Conservation (phyloP, 352 stramenopile species). For the Pythium grandisporangium region DNA sequence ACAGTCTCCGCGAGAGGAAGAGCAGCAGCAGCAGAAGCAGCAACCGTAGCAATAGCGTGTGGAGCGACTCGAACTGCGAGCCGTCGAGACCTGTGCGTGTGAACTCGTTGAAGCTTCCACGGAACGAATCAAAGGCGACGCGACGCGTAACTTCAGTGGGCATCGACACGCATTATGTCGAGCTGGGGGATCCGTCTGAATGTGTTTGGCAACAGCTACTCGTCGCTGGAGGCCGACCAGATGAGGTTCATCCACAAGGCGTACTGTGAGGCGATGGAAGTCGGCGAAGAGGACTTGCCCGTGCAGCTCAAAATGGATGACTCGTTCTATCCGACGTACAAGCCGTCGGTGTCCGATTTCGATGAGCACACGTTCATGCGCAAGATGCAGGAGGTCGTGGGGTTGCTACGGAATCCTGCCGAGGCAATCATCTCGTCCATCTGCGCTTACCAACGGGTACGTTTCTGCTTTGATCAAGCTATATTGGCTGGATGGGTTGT, state of each 20-base stretch:
- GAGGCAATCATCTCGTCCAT: slow-evolving; percentile 84
- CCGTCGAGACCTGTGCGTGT: too few species aligned
- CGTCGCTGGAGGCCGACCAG: slow-evolving; percentile 75
- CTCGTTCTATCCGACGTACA: slow-evolving; percentile 67
- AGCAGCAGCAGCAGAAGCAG: too few species aligned
- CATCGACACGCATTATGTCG: slow-evolving; percentile 43
- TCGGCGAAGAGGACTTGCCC: slow-evolving; percentile 73
- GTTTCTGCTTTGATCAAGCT: too few species aligned
- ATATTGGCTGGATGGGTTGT: too few species aligned
- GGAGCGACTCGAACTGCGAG: too few species aligned
- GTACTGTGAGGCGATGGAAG: slow-evolving; percentile 79
- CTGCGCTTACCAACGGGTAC: slow-evolving; percentile 66
- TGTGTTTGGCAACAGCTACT: slow-evolving; percentile 76
- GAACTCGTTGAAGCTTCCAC: too few species aligned
- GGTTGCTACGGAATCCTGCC: slow-evolving; percentile 64
- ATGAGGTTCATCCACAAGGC: slow-evolving; percentile 83
- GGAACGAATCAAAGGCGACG: too few species aligned
- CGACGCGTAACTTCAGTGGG: too few species aligned
- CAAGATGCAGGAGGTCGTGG: slow-evolving; percentile 83
- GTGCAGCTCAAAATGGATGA: slow-evolving; percentile 83
- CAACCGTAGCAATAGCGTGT: too few species aligned
- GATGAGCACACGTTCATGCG: slow-evolving; percentile 83
- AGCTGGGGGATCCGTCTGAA: slow-evolving; percentile 79
- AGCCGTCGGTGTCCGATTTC: slow-evolving; percentile 70
- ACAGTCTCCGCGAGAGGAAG: too few species aligned